Conservation (phyloP, 2,329 filamentous ascomycete species). For the Aureobasidium vineae region DNA sequence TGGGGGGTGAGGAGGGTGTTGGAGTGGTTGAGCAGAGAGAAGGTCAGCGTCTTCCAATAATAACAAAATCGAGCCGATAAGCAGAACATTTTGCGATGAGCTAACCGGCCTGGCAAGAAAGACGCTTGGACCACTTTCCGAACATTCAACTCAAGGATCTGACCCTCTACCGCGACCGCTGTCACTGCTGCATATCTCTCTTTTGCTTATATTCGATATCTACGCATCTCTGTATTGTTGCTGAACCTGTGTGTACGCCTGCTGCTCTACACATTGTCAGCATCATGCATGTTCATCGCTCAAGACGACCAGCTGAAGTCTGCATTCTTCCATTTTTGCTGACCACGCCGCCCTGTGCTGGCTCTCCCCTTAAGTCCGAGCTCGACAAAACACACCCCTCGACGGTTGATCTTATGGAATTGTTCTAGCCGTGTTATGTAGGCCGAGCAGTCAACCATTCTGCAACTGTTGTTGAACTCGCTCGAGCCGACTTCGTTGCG, state of each 20-base stretch:
- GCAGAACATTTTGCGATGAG: conserved; percentile 5
- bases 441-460: conserved; percentile 13
- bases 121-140: conserved; percentile 2
- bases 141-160: neutral
- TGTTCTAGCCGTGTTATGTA: conserved; percentile 14
- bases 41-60: conserved; percentile 7
- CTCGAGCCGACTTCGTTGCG: neutral
- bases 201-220: neutral
- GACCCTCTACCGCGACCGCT: neutral
- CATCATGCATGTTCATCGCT: neutral
- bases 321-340: conserved; percentile 1
- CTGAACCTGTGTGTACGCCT: neutral
- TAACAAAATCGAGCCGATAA: conserved; percentile 17
- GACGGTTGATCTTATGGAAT: conserved; percentile 5
- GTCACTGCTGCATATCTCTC: neutral
- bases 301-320: neutral
- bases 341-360: no score
- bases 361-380: conserved; percentile 5
- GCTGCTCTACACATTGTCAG: neutral
- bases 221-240: neutral
- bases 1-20: neutral
- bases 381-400: neutral
- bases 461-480: neutral
- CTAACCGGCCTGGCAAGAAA: no score
- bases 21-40: conserved; percentile 17